Base-by-base conservation (phyloP, 768 basidiomycete genomes). In the Hortiboletus flavorubellus region DNA sequence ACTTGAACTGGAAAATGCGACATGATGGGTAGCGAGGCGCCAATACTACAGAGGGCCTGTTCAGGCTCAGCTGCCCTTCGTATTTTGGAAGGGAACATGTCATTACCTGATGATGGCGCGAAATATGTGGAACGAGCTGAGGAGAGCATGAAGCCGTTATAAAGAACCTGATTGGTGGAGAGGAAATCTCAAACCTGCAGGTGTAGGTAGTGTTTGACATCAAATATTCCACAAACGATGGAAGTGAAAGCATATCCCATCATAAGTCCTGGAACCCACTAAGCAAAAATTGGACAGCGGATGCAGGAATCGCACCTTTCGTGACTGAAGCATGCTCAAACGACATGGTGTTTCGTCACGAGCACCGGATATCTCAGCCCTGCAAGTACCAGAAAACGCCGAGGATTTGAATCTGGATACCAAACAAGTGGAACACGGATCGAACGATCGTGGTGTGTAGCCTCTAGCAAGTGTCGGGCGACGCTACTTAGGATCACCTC, bases 121-220 rank as follows among this genome's bases (percentile, higher is more conserved):
- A 92, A 46, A 97, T 79, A 68, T 97, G 93, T 2, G 93, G 94
- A 18, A 90, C 81, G 39, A 95, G 80, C 86, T 93, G 59, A 21
- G 41, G 34, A 40, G n/a, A 46, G 26, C 31, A 65, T 46, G 56
- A 21, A 15, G 23, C 2, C 46, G 42, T 61, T 35, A 58, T 56
- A 51, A 44, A 38, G 49, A 44, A 15, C 16, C 38, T 43, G 34
- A 44, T 14, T 40, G 46, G 23, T 8, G 39, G n/a, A 49, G 31
- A 39, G 52, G 34, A 52, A 48, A 51, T 48, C 15, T 61, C 77
- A 59, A 59, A 85, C 87, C 75, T 90, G 93, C 3, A 97, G 76
- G 68, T 94, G 90, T 55, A 93, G 80, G 68, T 93, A 91, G 64
- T 93, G 87, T 68, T 95, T 96, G 61, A 91, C 74, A 63, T 94